These are phyloP conservation scores for Vinca major DNA, from an alignment of 305 asterid species.

Conservation along the genomic window DNA sequence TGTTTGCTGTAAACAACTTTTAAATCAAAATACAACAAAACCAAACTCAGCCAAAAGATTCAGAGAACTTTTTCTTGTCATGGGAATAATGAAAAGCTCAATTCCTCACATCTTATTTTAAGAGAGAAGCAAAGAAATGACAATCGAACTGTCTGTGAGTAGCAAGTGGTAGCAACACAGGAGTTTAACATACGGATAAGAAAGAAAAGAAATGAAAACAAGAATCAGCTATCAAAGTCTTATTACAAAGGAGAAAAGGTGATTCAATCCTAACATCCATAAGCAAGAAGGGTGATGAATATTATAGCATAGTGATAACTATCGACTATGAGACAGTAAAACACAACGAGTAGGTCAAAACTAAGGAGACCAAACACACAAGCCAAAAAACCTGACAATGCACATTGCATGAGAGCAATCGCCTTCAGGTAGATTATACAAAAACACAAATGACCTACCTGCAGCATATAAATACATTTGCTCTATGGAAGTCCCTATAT, in stretches of 20 bases:
- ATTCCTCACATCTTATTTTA: too few species aligned
- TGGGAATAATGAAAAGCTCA: neutral
- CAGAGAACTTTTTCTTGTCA: neutral
- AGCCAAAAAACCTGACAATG: neutral
- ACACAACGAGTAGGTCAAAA: neutral
- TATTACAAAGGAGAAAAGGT: neutral
- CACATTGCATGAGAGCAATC: too few species aligned
- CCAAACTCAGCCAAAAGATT: neutral
- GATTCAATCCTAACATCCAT: neutral
- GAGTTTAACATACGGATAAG: too few species aligned
- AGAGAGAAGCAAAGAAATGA: too few species aligned
- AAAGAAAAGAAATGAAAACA: too few species aligned
- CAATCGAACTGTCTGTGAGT: too few species aligned
- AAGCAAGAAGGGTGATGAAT: neutral
- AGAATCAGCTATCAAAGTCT: neutral
- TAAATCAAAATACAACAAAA: neutral
- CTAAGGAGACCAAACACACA: neutral
- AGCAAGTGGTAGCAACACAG: neutral
- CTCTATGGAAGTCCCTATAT: too few species aligned
- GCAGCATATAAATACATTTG: too few species aligned
- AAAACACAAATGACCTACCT: too few species aligned
- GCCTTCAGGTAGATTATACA: too few species aligned
- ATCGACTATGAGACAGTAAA: neutral
- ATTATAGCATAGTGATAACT: neutral
- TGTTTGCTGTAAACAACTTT: neutral